These are phyloP conservation scores for Cladosporium velox DNA, from an alignment of 2,329 filamentous ascomycete species.

Conservation along the genomic window DNA sequence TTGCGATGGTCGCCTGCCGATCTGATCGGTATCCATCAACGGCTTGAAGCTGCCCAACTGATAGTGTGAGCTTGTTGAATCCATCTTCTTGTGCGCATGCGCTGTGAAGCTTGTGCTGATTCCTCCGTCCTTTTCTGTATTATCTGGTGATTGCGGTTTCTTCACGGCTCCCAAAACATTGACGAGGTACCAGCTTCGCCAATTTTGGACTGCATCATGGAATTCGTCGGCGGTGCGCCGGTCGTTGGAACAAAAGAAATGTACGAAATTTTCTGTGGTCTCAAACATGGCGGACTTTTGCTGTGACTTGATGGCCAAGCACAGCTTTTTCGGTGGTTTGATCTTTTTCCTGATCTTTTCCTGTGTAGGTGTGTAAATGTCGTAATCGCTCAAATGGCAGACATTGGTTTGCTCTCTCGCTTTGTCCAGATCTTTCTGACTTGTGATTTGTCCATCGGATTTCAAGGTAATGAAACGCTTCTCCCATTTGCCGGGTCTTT, in stretches of 20 bases:
- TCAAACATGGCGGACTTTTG: constrained; percentile 84
- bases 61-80: constrained; percentile 56
- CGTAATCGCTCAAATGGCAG: constrained; percentile 88
- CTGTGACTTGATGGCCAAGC: constrained; percentile 88
- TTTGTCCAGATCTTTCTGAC: constrained; percentile 69
- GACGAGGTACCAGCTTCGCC: constrained; percentile 91
- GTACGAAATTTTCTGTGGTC: constrained; percentile 81
- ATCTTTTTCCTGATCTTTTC: constrained; percentile 69
- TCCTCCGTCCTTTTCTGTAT: constrained; percentile 13
- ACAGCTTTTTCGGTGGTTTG: constrained; percentile 80
- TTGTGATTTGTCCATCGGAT: constrained; percentile 68
- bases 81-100: constrained; percentile 23
- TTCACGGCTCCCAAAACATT: constrained; percentile 65
- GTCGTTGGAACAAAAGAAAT: constrained; percentile 87
- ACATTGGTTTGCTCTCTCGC: constrained; percentile 69
- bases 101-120: constrained; percentile 19
- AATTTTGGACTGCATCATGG: constrained; percentile 70
- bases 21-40: constrained; percentile 63
- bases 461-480: constrained; percentile 79
- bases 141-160: constrained; percentile 31
- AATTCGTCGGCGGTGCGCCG: constrained; percentile 66
- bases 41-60: constrained; percentile 68
- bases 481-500: constrained; percentile 81
- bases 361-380: constrained; percentile 78
- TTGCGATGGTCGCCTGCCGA: constrained; percentile 47